Evolutionary conservation across 331 rosid species (phyloP), one percentile per base, ranked within the genome.

Genomic region (Acacia concinna): DNA sequence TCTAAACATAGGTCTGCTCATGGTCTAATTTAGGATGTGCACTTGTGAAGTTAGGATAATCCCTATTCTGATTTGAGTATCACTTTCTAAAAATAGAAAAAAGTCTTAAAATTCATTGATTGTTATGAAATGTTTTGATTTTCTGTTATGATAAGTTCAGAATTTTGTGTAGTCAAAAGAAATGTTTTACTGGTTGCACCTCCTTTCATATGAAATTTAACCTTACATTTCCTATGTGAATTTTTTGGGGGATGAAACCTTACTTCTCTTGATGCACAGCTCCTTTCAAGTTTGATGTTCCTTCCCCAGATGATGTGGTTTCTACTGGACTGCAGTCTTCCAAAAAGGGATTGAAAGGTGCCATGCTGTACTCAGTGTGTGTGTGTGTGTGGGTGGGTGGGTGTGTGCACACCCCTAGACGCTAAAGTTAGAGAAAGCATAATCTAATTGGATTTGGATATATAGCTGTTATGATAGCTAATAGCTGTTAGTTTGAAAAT

Each of bases 251-350:
- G 38, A 41, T 65, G 41, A 86, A 84, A 86, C 74, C 34, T 54
- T 65, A 41, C 57, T 82, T 74, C 23, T 57, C 68, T 79, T 73
- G 57, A 54, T 79, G 38, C 52, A 89, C 63, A 95, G 99, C 79
- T 83, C 87, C 97, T 72, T 93, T 95, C 97, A 90, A 91, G 89
- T 95, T 93, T 74, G 87, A 93, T 72, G 85, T 75, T 86, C 99
- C 98, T 77, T 95, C 99, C 81, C 99, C 99, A 27, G 99, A 95
- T 87, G 98, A 93, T 78, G 72, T 86, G 82, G 96, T 95, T 73
- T 71, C 86, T 70, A 76, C 82, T 20, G 97, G 99, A 47, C 67
- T 93, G 81, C 86, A 65, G 73, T 86, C 94, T 79, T 85, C 98
- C 79, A 95, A 89, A 93, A 77, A 47, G 81, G 95, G 89, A 37